Evolutionary conservation across 2,329 filamentous ascomycete species (phyloP).

Genomic region (Colletotrichum brevisporum): DNA sequence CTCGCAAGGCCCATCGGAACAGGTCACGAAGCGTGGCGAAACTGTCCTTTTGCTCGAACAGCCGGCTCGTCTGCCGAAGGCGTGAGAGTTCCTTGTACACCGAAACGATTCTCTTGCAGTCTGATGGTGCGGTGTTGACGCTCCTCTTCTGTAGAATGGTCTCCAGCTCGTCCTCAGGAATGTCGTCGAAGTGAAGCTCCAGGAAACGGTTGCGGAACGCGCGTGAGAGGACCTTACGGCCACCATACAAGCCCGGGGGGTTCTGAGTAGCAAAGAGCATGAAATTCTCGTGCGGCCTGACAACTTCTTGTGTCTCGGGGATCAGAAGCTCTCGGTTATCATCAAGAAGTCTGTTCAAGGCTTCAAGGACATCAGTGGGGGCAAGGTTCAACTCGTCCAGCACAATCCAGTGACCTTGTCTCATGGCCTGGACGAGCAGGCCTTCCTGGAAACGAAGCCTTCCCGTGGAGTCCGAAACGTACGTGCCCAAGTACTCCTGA

Average conservation of each 20-base stretch:
- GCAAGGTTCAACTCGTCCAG: slow-evolving; percentile 97
- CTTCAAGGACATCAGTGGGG: slow-evolving; percentile 96
- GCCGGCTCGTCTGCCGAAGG: slow-evolving; percentile 87
- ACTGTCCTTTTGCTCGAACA: slow-evolving; percentile 98
- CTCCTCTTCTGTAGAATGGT: slow-evolving; percentile 91
- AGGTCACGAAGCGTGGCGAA: slow-evolving; percentile 97
- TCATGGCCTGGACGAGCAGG: slow-evolving; percentile 90
- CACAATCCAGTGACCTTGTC: slow-evolving; percentile 97
- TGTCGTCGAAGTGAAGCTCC: slow-evolving; percentile 97
- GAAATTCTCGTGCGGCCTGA: slow-evolving; percentile 93
- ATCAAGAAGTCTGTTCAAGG: slow-evolving; percentile 93
- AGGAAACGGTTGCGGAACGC: slow-evolving; percentile 98
- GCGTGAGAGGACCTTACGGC: slow-evolving; percentile 90
- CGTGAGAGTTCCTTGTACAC: slow-evolving; percentile 95
- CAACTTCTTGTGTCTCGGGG: slow-evolving; percentile 94
- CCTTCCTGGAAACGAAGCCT: slow-evolving; percentile 94
- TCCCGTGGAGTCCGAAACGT: slow-evolving; percentile 88
- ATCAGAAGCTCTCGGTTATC: slow-evolving; percentile 97
- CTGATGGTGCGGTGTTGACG: slow-evolving; percentile 87
- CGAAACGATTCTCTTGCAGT: slow-evolving; percentile 90
- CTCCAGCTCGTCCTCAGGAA: slow-evolving; percentile 93
- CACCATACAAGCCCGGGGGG: slow-evolving; percentile 93
- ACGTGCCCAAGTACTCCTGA: slow-evolving; percentile 97
- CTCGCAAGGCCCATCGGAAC: slow-evolving; percentile 92
- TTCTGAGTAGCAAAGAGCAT: slow-evolving; percentile 99